Evolutionary conservation across 495 filamentous ascomycete genomes (phyloP).

Genomic region (Penicillium canariense): DNA sequence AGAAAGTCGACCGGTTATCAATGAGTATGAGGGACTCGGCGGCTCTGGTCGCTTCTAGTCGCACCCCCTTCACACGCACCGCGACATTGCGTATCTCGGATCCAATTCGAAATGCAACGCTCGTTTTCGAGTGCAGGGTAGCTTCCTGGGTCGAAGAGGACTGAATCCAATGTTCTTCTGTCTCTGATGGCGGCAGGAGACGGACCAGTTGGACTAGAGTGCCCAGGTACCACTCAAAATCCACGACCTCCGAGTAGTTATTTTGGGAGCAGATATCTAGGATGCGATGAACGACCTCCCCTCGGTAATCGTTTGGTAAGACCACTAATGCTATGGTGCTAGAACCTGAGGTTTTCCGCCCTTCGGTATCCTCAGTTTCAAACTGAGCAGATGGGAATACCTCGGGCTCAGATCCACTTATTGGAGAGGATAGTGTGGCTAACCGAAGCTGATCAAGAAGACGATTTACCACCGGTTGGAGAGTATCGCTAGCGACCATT

Average conservation of each 20-base stretch:
- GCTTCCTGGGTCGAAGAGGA: conserved; percentile 15
- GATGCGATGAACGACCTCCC: conserved; percentile 74
- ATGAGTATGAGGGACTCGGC: conserved; percentile 69
- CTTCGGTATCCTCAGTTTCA: neutral
- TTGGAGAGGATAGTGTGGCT: conserved; percentile 42
- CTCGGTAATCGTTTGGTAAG: conserved; percentile 78
- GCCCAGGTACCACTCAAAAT: conserved; percentile 97
- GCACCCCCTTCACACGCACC: conserved; percentile 82
- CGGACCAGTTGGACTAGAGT: conserved; percentile 77
- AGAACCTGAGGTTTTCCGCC: neutral
- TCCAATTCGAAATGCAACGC: conserved; percentile 69
- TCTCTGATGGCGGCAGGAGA: conserved; percentile 50
- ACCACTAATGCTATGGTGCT: conserved; percentile 25
- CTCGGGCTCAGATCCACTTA: conserved; percentile 4
- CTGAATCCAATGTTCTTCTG: conserved; percentile 22
- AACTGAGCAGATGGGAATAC: neutral
- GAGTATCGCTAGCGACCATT: conserved; percentile 84
- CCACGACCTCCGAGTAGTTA: conserved; percentile 77
- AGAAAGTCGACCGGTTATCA: conserved; percentile 44
- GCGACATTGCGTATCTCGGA: conserved; percentile 82
- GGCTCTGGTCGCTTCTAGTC: conserved; percentile 73
- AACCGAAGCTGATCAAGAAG: conserved; percentile 75
- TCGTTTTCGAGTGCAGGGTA: conserved; percentile 13
- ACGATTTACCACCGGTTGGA: conserved; percentile 79
- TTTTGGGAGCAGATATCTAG: conserved; percentile 88